phyloP scores from a whole-genome alignment of 441 rosid genomes.

The Codiaeum variegatum region DNA sequence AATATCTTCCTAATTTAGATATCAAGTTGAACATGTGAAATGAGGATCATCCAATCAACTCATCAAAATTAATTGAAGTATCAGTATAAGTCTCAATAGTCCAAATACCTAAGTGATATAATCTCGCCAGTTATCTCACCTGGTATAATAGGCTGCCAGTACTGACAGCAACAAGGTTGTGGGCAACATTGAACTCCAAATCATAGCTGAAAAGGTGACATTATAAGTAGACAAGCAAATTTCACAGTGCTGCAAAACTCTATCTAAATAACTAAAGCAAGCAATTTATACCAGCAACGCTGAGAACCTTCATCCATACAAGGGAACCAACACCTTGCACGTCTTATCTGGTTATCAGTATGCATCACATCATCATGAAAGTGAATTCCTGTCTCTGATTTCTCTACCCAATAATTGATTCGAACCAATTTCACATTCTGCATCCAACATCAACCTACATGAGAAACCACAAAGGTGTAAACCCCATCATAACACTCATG shows the following conservation, averaged over 20 bases:
- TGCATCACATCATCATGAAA: conserved; percentile 72
- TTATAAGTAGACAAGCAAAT: conserved; percentile 4
- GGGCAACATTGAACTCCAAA: conserved; percentile 93
- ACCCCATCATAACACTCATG: conserved; percentile 34
- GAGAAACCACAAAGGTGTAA: conserved; percentile 40
- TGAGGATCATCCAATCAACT: conserved; percentile 5
- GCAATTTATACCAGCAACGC: conserved; percentile 66
- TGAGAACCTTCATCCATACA: conserved; percentile 79
- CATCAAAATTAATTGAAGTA: neutral
- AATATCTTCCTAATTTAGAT: neutral
- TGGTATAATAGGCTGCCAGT: conserved; percentile 79
- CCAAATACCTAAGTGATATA: conserved; percentile 11
- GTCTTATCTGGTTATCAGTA: conserved; percentile 86
- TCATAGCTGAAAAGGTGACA: conserved; percentile 58
- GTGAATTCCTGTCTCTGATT: conserved; percentile 82
- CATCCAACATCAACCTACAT: conserved; percentile 60
- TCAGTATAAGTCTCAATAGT: neutral
- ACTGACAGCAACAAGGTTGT: conserved; percentile 84
- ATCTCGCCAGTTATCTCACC: conserved; percentile 43
- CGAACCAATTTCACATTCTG: conserved; percentile 93
- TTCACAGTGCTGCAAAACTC: neutral
- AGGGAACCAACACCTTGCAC: conserved; percentile 97
- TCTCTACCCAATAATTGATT: conserved; percentile 87
- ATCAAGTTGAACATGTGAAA: neutral
- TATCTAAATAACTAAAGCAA: conserved; percentile 11